A percentile compares a stretch with the other conserved stretches of the same genome.
These are phyloP conservation scores for Cercophora scortea DNA, from an alignment of 495 filamentous ascomycete genomes.

Conservation along the genomic window DNA sequence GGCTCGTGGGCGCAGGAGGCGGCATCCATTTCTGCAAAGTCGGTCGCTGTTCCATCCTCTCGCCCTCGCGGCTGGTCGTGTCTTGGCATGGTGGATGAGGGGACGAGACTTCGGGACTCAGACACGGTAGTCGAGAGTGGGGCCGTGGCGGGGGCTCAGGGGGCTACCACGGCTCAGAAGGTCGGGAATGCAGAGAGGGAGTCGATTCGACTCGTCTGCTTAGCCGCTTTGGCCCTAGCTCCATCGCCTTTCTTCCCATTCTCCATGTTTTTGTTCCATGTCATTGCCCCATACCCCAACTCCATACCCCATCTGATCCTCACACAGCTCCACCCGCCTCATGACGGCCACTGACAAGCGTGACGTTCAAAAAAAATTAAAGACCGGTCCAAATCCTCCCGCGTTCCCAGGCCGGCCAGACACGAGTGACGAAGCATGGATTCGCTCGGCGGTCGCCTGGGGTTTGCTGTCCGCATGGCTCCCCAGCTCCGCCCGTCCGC, in stretches of 20 bases:
- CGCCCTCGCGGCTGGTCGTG: neutral
- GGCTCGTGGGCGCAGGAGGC: neutral
- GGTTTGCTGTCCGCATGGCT: neutral
- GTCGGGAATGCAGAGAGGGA: conserved; percentile 6
- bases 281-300: no score
- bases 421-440: neutral
- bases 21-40: neutral
- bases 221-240: no score
- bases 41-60: no score
- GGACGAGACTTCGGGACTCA: conserved; percentile 23
- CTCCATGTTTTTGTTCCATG: no score
- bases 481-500: neutral
- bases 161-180: conserved; percentile 3
- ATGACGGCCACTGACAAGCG: no score
- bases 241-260: no score
- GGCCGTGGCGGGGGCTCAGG: conserved; percentile 29
- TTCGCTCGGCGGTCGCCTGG: neutral
- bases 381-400: neutral
- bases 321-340: no score
- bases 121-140: conserved; percentile 34
- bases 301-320: no score
- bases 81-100: conserved; percentile 11
- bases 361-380: no score
- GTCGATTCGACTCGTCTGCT: neutral
- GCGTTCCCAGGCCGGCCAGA: neutral